A percentile compares a stretch with the other conserved stretches of the same genome.
These are phyloP conservation scores for Zalaria obscura DNA, from an alignment of 2,329 filamentous ascomycete species.

Conservation along the genomic window DNA sequence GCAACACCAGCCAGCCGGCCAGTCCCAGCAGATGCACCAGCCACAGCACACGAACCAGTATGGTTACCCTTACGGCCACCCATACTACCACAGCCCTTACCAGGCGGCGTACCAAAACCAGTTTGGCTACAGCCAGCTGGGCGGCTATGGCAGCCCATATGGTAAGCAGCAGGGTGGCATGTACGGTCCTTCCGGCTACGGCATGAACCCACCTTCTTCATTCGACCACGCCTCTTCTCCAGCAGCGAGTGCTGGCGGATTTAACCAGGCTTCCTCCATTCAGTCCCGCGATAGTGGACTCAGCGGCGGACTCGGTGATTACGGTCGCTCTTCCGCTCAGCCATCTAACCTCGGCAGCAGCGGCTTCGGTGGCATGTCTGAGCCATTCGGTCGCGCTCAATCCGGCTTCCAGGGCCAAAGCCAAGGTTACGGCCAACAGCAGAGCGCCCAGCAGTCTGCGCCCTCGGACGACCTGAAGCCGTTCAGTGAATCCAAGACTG, in stretches of 20 bases:
- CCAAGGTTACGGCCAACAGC: constrained; percentile 36
- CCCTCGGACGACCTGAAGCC: constrained; percentile 31
- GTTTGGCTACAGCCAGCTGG: constrained; percentile 33
- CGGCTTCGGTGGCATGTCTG: constrained; percentile 37
- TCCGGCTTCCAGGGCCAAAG: constrained; percentile 39
- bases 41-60: constrained; percentile 39
- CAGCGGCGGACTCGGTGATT: constrained; percentile 41
- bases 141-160: constrained; percentile 35
- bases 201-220: constrained; percentile 38
- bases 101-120: constrained; percentile 50
- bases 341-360: constrained; percentile 39
- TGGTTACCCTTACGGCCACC: constrained; percentile 45
- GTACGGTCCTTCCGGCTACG: constrained; percentile 49
- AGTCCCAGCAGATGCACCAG: constrained; percentile 26
- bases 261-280: constrained; percentile 27
- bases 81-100: constrained; percentile 47
- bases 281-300: constrained; percentile 31
- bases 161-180: constrained; percentile 42
- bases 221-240: constrained; percentile 51
- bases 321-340: constrained; percentile 39
- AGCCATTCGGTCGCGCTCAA: constrained; percentile 45
- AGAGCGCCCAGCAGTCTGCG: constrained; percentile 31
- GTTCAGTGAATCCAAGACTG: constrained; percentile 40
- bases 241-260: constrained; percentile 44
- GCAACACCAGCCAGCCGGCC: constrained; percentile 35